These are phyloP conservation scores for Neonectria faginata DNA, from an alignment of 2,329 filamentous ascomycete genomes.

Conservation along the genomic window DNA sequence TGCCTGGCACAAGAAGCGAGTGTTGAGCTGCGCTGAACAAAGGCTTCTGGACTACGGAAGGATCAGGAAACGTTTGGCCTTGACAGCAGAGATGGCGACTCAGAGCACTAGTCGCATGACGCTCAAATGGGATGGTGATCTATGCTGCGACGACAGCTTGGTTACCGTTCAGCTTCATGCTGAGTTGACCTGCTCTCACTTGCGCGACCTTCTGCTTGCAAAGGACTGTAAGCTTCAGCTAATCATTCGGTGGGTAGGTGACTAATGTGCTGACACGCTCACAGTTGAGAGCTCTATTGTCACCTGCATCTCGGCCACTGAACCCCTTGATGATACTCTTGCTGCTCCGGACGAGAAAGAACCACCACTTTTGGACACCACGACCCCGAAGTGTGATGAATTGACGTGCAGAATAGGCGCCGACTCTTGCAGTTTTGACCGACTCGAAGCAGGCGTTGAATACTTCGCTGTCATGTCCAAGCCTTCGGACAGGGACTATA, in stretches of 20 bases:
- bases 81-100: not conserved
- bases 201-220: not conserved
- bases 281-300: not conserved
- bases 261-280: not conserved
- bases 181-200: not conserved
- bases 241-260: not conserved
- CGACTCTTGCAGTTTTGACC: not conserved
- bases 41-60: slow-evolving; percentile 3
- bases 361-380: not conserved
- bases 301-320: not conserved
- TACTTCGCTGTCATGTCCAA: slow-evolving; percentile 6
- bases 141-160: not conserved
- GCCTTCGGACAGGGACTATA: not conserved
- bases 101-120: not conserved
- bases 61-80: not conserved
- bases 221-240: not conserved
- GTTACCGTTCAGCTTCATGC: slow-evolving; percentile 5
- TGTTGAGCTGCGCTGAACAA: slow-evolving; percentile 14
- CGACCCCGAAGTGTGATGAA: not conserved
- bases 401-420: not conserved
- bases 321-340: not conserved
- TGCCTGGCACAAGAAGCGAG: no score
- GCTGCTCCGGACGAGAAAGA: not conserved
- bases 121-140: not conserved
- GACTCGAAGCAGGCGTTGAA: not conserved